Percentiles rank a stretch among this genome's conserved stretches.
Evolutionary conservation across 75 land plant species (phyloP).

Genomic region (Picea sitchensis): DNA sequence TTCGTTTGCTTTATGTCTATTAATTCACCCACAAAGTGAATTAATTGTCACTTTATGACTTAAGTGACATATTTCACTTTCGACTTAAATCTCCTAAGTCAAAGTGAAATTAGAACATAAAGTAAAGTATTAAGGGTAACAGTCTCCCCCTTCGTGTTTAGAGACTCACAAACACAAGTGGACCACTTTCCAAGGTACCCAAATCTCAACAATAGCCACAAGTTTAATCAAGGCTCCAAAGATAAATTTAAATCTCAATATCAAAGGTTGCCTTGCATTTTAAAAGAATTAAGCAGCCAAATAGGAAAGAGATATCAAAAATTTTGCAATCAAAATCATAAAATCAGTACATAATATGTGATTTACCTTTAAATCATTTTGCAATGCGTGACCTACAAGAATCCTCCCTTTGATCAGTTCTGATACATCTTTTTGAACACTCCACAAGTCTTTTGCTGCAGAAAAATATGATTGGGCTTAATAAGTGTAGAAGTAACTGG

Average conservation of each 20-base stretch:
- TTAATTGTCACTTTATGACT: no score
- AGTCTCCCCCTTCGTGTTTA: no score
- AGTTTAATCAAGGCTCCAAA: background rate
- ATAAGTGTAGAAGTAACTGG: background rate
- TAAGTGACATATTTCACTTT: no score
- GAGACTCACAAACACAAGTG: no score
- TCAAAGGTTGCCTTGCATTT: background rate
- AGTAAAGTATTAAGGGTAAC: no score
- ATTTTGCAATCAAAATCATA: background rate
- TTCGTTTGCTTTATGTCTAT: no score
- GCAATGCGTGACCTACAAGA: conserved; percentile 93
- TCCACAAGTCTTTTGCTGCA: conserved; percentile 70
- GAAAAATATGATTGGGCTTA: conserved; percentile 4
- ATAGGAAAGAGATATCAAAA: background rate
- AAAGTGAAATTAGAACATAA: no score
- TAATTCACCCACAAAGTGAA: no score
- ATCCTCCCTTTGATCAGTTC: conserved; percentile 74
- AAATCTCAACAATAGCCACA: background rate
- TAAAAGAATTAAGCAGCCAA: background rate
- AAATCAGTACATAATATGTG: background rate
- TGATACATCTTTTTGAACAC: conserved; percentile 84
- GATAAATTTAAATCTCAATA: background rate
- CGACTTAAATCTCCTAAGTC: no score
- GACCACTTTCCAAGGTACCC: no score
- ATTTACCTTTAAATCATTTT: conserved; percentile 84